Evolutionary conservation across 1,284 basidiomycete species (phyloP), one percentile per base, ranked within the genome.

Genomic region (Ceratorhiza oryzae-sativae): DNA sequence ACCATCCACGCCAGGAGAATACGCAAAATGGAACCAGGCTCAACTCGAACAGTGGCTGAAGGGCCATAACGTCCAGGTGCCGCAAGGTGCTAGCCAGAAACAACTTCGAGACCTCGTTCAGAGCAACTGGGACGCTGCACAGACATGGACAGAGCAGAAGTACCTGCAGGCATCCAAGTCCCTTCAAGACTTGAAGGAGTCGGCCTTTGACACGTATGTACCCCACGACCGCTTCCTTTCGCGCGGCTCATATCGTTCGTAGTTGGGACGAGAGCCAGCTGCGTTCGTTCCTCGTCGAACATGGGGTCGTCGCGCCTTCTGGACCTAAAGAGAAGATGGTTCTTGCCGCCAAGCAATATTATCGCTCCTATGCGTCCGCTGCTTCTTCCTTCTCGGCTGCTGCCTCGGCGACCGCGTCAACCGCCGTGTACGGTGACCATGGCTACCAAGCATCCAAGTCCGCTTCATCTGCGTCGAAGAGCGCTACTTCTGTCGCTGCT

Each of bases 201-300:
- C 79, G 41, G 77, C 81, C 1, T 77, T 83, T 71, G 82, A 84
- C 73, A 78, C 78, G 77, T 83, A 71, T 72, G 80, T 79, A 1
- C 20, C 13, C 25, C 2, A 1, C 13, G 6, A 30, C 12, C 42
- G 48, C 71, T 30, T 2, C 10, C 4, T 39, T 20, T 53, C 49
- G 68, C 39, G 41, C 41, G 25, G 72, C 60, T 34, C 59, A 72
- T 30, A 77, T 77, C 72, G 56, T 63, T 39, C 87, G 70, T 84
- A 86, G 79, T 81, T 97, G 94, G 94, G 88, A 92, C 77, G 94
- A 97, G 78, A 90, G 88, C 32, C 85, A 86, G 58, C 83, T 97
- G 32, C 87, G 94, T 76, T 83, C 91, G 75, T 96, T 91, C 81
- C 84, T 97, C n/a, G 86, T 97, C 72, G 87, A 93, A 77, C 89